These are phyloP conservation scores for Ophiosphaerella narmari DNA, from an alignment of 2,329 filamentous ascomycete genomes.

Conservation along the genomic window DNA sequence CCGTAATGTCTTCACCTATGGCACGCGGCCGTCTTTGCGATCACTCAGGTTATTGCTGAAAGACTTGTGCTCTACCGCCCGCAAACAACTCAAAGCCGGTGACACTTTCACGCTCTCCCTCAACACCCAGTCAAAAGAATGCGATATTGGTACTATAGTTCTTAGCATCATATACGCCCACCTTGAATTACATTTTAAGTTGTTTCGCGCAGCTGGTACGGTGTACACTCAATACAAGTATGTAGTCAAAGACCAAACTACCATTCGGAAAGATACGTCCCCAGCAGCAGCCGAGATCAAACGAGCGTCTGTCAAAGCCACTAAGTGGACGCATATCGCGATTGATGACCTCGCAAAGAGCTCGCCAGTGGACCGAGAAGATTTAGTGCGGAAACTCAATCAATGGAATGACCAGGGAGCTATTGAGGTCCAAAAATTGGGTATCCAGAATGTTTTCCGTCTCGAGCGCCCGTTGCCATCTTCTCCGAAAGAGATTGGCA, in stretches of 20 bases:
- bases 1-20: slow-evolving; percentile 63
- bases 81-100: slow-evolving; percentile 40
- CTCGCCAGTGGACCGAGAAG: slow-evolving; percentile 47
- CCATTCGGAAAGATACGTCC: slow-evolving; percentile 46
- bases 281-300: slow-evolving; percentile 53
- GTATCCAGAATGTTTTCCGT: slow-evolving; percentile 60
- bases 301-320: slow-evolving; percentile 47
- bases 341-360: slow-evolving; percentile 47
- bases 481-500: slow-evolving; percentile 48
- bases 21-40: slow-evolving; percentile 60
- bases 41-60: slow-evolving; percentile 56
- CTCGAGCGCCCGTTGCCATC: slow-evolving; percentile 55
- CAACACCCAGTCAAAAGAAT: slow-evolving; percentile 52
- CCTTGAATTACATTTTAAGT: slow-evolving; percentile 62
- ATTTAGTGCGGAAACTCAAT: slow-evolving; percentile 61
- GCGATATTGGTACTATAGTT: slow-evolving; percentile 59
- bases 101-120: slow-evolving; percentile 55
- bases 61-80: slow-evolving; percentile 54
- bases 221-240: slow-evolving; percentile 62
- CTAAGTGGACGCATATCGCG: slow-evolving; percentile 55
- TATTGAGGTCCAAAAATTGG: slow-evolving; percentile 58
- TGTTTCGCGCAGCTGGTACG: slow-evolving; percentile 62
- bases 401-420: slow-evolving; percentile 56
- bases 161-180: slow-evolving; percentile 62
- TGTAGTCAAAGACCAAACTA: slow-evolving; percentile 37